phyloP scores from a whole-genome alignment of 2,329 filamentous ascomycete genomes.

The Arthrobotrys conoides region DNA sequence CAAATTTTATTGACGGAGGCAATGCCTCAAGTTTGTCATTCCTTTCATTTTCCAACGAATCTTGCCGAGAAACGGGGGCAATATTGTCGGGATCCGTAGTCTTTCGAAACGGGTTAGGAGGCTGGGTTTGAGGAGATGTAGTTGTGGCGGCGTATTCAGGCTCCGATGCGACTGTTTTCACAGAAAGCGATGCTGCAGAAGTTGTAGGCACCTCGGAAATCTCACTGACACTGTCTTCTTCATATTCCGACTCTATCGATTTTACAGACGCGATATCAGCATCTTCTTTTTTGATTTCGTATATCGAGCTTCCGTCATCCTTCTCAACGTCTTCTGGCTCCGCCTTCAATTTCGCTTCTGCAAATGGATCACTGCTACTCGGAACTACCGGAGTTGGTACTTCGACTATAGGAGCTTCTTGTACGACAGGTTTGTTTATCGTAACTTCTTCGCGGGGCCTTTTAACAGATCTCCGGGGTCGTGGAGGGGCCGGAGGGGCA shows the following conservation, averaged over 20 bases:
- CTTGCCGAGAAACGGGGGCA: not conserved
- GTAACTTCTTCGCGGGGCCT: slow-evolving; percentile 17
- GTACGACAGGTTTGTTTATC: slow-evolving; percentile 24
- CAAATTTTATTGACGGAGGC: slow-evolving; percentile 63
- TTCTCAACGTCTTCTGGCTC: slow-evolving; percentile 13
- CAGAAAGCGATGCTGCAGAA: slow-evolving; percentile 38
- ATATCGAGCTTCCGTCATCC: slow-evolving; percentile 47
- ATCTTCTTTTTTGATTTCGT: slow-evolving; percentile 49
- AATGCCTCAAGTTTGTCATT: slow-evolving; percentile 57
- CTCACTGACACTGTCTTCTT: slow-evolving; percentile 43
- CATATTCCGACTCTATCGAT: slow-evolving; percentile 51
- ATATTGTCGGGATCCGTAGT: slow-evolving; percentile 14
- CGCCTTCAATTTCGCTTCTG: slow-evolving; percentile 29
- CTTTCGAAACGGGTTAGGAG: slow-evolving; percentile 58
- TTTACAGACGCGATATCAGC: slow-evolving; percentile 40
- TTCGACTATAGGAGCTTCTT: slow-evolving; percentile 32
- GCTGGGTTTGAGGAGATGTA: slow-evolving; percentile 27
- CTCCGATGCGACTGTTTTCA: slow-evolving; percentile 41
- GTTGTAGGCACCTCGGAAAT: slow-evolving; percentile 38
- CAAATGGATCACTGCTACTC: slow-evolving; percentile 39
- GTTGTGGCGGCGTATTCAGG: slow-evolving; percentile 36
- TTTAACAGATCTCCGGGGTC: slow-evolving; percentile 56
- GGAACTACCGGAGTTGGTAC: slow-evolving; percentile 33
- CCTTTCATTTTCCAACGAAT: slow-evolving; percentile 65
- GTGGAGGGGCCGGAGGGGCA: slow-evolving; percentile 57